Conservation (phyloP, 148 eudicot genomes). For the Diospyros lotus region DNA sequence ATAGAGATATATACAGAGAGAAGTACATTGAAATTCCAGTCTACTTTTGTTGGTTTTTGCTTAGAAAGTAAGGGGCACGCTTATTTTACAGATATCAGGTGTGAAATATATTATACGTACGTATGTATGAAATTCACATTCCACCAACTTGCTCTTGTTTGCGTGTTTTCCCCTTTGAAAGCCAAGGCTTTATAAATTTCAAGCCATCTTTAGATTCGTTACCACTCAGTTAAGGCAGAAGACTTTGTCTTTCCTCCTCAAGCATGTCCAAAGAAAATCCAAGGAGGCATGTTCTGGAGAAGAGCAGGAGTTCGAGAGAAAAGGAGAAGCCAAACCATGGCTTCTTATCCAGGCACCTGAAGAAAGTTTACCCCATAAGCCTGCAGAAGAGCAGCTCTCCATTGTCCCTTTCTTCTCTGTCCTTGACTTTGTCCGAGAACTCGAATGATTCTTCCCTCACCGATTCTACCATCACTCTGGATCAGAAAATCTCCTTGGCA, state of each 20-base stretch:
- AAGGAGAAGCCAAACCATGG: slow-evolving; percentile 47
- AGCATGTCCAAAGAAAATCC: slow-evolving; percentile 55
- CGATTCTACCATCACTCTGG: slow-evolving; percentile 53
- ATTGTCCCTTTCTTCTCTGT: slow-evolving; percentile 69
- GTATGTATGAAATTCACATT: slow-evolving; percentile 38
- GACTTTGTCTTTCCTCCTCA: slow-evolving; percentile 11
- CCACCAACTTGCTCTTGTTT: slow-evolving; percentile 41
- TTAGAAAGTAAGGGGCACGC: slow-evolving; percentile 28
- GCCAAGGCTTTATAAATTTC: slow-evolving; percentile 30
- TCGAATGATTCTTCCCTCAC: slow-evolving; percentile 70
- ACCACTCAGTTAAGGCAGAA: slow-evolving; percentile 9
- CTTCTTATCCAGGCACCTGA: slow-evolving; percentile 57
- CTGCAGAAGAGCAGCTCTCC: slow-evolving; percentile 59
- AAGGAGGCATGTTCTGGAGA: slow-evolving; percentile 53
- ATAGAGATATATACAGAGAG: background rate
- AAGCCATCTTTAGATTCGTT: slow-evolving; percentile 8
- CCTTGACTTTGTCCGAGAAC: slow-evolving; percentile 61
- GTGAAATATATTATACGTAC: too few relatives aligned
- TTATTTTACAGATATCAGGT: slow-evolving; percentile 4
- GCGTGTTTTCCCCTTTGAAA: slow-evolving; percentile 1
- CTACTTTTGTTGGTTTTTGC: slow-evolving; percentile 24
- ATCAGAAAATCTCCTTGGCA: slow-evolving; percentile 61
- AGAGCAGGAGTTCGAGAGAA: slow-evolving; percentile 38
- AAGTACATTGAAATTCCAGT: slow-evolving; percentile 14
- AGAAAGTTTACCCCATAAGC: slow-evolving; percentile 74